Conservation (phyloP, 495 filamentous ascomycete genomes). For the Xylaria acuta region DNA sequence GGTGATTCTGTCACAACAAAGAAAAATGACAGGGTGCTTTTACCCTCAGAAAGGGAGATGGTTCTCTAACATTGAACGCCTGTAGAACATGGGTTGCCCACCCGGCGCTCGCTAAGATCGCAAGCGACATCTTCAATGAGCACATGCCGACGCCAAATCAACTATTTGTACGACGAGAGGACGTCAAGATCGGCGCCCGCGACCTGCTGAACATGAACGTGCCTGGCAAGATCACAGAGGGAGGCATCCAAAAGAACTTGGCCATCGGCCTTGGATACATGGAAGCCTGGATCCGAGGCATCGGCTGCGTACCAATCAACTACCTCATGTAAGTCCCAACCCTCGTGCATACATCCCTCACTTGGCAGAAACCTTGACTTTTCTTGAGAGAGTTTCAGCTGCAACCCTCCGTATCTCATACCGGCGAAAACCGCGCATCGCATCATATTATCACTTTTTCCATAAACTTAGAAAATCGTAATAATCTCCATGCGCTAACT, state of each 20-base stretch:
- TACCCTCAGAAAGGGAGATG: not conserved
- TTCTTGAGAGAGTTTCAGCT: not conserved
- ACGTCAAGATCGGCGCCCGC: slow-evolving; percentile 83
- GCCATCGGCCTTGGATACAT: slow-evolving; percentile 97
- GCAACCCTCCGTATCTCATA: not conserved
- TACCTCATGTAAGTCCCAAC: slow-evolving; percentile 76
- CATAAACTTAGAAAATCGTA: not conserved
- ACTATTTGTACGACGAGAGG: slow-evolving; percentile 87
- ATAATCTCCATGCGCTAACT: slow-evolving; percentile 14
- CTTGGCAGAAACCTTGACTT: not conserved
- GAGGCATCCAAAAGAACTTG: slow-evolving; percentile 96
- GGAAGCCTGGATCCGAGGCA: slow-evolving; percentile 95
- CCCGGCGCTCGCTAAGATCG: slow-evolving; percentile 88
- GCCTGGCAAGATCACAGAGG: slow-evolving; percentile 91
- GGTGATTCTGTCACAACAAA: not conserved
- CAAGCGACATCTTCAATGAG: slow-evolving; percentile 95
- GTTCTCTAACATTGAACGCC: slow-evolving; percentile 21
- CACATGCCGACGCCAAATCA: slow-evolving; percentile 99
- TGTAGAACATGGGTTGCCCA: slow-evolving; percentile 86
- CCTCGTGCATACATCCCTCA: slow-evolving; percentile 19
- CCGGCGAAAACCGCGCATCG: not conserved
- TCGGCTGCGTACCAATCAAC: slow-evolving; percentile 98
- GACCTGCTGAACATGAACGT: slow-evolving; percentile 99
- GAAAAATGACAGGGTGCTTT: not conserved
- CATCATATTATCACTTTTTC: not conserved